phyloP scores from a whole-genome alignment of 192 early-diverging fungal genomes.

The Coemansia pectinata region DNA sequence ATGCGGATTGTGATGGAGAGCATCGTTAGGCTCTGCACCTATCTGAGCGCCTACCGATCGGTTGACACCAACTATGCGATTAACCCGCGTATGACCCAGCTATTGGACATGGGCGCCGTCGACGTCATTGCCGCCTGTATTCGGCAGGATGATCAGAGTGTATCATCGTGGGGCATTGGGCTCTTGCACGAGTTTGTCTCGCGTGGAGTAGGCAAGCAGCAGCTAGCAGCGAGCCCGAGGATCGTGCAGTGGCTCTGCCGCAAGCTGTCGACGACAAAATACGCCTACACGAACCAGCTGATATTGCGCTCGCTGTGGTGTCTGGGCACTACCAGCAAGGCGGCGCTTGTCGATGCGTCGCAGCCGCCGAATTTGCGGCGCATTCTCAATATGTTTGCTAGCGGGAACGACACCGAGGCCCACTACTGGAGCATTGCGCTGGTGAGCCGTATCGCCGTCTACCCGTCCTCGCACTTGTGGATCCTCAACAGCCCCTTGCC shows the following conservation, averaged over 20 bases:
- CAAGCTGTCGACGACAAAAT: conserved; percentile 34
- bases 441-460: conserved; percentile 21
- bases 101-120: conserved; percentile 31
- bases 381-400: conserved; percentile 31
- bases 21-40: conserved; percentile 49
- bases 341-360: conserved; percentile 18
- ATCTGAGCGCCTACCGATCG: conserved; percentile 10
- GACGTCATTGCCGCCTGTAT: conserved; percentile 33
- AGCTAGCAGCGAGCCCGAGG: conserved; percentile 30
- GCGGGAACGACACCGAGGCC: conserved; percentile 31
- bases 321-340: conserved; percentile 18
- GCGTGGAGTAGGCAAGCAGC: conserved; percentile 31
- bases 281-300: conserved; percentile 52
- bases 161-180: conserved; percentile 54
- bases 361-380: conserved; percentile 42
- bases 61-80: not conserved
- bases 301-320: conserved; percentile 50
- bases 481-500: conserved; percentile 41
- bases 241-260: conserved; percentile 44
- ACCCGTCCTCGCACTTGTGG: conserved; percentile 37
- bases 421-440: conserved; percentile 44
- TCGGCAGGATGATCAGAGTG: conserved; percentile 42
- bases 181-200: conserved; percentile 51
- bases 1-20: conserved; percentile 39
- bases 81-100: conserved; percentile 26